Evolutionary conservation across 148 eudicot genomes (phyloP).

Genomic region (Vaccinium vitisidaea): DNA sequence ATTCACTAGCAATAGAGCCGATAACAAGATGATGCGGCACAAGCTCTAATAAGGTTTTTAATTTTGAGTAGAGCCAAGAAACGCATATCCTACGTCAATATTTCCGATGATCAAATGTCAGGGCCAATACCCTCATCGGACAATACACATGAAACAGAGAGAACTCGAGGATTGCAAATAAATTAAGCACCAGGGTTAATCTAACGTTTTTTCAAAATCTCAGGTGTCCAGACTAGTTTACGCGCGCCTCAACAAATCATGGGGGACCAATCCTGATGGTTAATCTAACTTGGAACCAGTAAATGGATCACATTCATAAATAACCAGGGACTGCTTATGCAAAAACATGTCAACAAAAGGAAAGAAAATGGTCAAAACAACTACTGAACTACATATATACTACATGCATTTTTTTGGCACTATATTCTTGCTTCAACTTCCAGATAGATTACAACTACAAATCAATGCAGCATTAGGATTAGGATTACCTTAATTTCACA

Average conservation of each 20-base stretch:
- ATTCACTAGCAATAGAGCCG: neutral
- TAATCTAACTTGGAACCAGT: neutral
- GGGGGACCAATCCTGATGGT: no score
- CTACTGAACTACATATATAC: neutral
- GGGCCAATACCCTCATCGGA: neutral
- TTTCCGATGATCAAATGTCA: neutral
- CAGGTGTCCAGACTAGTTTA: no score
- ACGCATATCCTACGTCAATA: neutral
- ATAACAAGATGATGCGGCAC: neutral
- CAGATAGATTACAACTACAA: neutral
- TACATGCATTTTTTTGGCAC: neutral
- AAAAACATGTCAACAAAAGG: neutral
- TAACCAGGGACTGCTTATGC: neutral
- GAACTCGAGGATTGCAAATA: neutral
- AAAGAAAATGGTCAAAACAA: neutral
- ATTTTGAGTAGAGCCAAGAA: neutral
- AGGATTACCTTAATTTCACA: constrained; percentile 30
- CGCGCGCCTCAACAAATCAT: no score
- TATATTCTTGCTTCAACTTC: neutral
- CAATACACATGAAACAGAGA: neutral
- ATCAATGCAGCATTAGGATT: neutral
- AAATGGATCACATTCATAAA: neutral
- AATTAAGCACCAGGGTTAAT: neutral
- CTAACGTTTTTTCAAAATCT: neutral
- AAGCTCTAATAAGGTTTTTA: neutral